phyloP scores from a whole-genome alignment of 1,284 basidiomycete genomes.

The Ustilago loliicola region DNA sequence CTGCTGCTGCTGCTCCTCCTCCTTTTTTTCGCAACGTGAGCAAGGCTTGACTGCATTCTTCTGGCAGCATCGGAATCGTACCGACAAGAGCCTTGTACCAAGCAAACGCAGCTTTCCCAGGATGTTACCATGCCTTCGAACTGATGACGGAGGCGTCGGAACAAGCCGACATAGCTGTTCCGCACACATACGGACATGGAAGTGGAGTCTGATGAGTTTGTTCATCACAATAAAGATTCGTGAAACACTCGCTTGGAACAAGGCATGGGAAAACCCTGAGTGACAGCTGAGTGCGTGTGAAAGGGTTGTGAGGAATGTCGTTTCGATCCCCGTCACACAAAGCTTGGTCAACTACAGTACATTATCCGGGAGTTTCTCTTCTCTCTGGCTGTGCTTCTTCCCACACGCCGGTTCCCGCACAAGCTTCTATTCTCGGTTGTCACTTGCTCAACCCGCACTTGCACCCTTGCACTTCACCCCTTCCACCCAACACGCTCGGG shows the following conservation, averaged over 20 bases:
- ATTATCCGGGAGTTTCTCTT: slow-evolving; percentile 1
- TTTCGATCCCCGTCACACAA: slow-evolving; percentile 4
- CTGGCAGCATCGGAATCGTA: not conserved
- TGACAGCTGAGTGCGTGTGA: slow-evolving; percentile 10
- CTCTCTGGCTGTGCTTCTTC: not conserved
- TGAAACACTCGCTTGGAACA: not conserved
- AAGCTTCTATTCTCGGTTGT: not conserved
- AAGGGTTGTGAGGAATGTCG: slow-evolving; percentile 1
- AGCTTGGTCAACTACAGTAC: not conserved
- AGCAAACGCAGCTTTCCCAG: slow-evolving; percentile 1
- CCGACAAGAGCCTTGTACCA: not conserved
- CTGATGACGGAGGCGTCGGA: not conserved
- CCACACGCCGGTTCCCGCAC: not conserved
- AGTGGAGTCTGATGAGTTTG: not conserved
- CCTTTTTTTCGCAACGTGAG: not conserved
- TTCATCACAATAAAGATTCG: not conserved
- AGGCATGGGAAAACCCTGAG: not conserved
- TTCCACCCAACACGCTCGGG: not conserved
- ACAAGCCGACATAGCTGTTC: not conserved
- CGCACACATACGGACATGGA: too few species aligned
- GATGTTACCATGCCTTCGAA: not conserved
- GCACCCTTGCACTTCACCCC: not conserved
- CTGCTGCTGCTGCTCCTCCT: not conserved
- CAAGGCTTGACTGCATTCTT: not conserved
- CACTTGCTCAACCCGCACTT: not conserved